These are phyloP conservation scores for Backusella sp. DNA, from an alignment of 192 early-diverging fungal genomes.

Conservation along the genomic window DNA sequence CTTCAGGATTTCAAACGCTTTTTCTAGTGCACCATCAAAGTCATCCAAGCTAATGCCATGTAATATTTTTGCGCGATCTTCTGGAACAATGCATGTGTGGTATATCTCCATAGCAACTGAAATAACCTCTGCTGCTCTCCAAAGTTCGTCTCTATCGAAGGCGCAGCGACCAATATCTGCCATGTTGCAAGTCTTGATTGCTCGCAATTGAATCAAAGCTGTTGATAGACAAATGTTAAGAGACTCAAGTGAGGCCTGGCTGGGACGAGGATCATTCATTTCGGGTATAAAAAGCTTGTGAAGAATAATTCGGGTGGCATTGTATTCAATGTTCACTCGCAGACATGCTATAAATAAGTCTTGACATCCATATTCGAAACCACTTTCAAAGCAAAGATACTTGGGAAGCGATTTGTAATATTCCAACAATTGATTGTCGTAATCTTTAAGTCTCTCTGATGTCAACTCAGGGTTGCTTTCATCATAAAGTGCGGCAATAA, in stretches of 20 bases:
- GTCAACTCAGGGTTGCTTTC: constrained; percentile 19
- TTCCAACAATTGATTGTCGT: constrained; percentile 13
- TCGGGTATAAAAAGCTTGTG: constrained; percentile 39
- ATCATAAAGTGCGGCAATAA: constrained; percentile 23
- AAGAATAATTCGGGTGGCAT: constrained; percentile 38
- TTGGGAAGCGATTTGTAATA: constrained; percentile 18
- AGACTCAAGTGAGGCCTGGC: constrained; percentile 20
- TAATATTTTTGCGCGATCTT: constrained; percentile 17
- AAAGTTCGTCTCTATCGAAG: constrained; percentile 40
- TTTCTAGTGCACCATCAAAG: constrained; percentile 17
- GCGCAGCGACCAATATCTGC: constrained; percentile 19
- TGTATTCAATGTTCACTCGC: constrained; percentile 34
- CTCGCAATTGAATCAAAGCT: constrained; percentile 22
- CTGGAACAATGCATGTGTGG: constrained; percentile 2
- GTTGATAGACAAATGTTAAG: constrained; percentile 33
- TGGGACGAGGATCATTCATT: constrained; percentile 16
- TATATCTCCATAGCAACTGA: constrained; percentile 25
- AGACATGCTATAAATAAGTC: constrained; percentile 34
- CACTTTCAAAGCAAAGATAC: constrained; percentile 35
- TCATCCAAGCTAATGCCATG: constrained; percentile 21
- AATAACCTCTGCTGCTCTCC: constrained; percentile 33
- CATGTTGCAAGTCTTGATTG: constrained; percentile 18
- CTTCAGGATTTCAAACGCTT: constrained; percentile 19
- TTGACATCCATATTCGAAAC: constrained; percentile 37
- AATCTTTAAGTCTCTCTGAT: constrained; percentile 22